phyloP scores from a whole-genome alignment of 2,329 filamentous ascomycete species.

The Paraconiothyrium brasiliense region DNA sequence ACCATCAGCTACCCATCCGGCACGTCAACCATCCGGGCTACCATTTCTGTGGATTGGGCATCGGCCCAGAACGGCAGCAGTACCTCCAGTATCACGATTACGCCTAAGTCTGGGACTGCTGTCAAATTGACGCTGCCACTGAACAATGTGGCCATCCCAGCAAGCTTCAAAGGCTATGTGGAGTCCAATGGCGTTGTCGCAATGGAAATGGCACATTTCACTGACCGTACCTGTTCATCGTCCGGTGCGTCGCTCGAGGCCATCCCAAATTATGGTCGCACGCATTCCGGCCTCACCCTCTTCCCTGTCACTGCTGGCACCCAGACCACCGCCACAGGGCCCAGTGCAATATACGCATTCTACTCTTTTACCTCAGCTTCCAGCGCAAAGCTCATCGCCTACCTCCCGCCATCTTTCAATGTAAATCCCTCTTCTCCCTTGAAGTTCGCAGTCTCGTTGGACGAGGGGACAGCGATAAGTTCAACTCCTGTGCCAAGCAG shows the following conservation, averaged over 20 bases:
- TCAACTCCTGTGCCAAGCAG: constrained; percentile 40
- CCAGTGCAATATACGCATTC: constrained; percentile 31
- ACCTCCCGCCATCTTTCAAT: constrained; percentile 57
- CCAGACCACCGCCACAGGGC: constrained; percentile 24
- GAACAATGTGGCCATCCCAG: constrained; percentile 26
- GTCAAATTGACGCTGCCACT: constrained; percentile 31
- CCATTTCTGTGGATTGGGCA: constrained; percentile 36
- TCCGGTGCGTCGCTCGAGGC: constrained; percentile 16
- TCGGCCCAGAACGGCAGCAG: constrained; percentile 27
- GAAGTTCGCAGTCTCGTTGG: constrained; percentile 58
- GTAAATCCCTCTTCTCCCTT: constrained; percentile 57
- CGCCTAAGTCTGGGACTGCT: constrained; percentile 26
- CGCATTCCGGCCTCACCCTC: constrained; percentile 34
- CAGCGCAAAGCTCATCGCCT: constrained; percentile 40
- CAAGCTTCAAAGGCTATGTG: constrained; percentile 31
- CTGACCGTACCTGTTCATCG: constrained; percentile 17
- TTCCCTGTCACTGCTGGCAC: constrained; percentile 26
- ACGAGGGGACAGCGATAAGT: constrained; percentile 39
- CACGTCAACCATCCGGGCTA: constrained; percentile 33
- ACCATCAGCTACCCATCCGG: constrained; percentile 36
- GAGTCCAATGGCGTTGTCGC: constrained; percentile 33
- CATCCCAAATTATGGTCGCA: constrained; percentile 39
- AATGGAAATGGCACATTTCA: constrained; percentile 33
- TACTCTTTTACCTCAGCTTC: constrained; percentile 24
- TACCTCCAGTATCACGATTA: constrained; percentile 29